Conservation (phyloP, 257 asterid species). For the Paulownia fortunei region DNA sequence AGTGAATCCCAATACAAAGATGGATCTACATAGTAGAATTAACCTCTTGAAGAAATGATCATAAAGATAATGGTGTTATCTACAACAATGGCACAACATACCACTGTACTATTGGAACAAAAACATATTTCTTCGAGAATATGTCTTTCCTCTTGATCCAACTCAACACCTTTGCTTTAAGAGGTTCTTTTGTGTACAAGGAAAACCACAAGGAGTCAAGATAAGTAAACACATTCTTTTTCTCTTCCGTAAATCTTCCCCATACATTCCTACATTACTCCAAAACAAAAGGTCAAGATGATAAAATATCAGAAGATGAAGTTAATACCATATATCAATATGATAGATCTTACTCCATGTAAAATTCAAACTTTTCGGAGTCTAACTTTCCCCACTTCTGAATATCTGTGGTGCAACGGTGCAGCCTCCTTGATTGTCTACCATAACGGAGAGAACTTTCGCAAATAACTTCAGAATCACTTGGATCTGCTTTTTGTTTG, state of each 20-base stretch:
- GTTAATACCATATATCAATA: neutral
- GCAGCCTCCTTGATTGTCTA: constrained; percentile 30
- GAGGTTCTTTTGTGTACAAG: constrained; percentile 27
- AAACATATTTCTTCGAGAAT: constrained; percentile 49
- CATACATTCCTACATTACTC: constrained; percentile 38
- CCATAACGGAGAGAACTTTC: neutral
- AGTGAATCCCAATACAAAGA: neutral
- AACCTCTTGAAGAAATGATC: neutral
- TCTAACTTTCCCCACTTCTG: constrained; percentile 30
- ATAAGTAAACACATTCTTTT: constrained; percentile 29
- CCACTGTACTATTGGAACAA: constrained; percentile 50
- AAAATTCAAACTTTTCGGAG: constrained; percentile 33
- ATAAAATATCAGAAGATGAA: constrained; percentile 4
- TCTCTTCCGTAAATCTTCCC: constrained; percentile 37
- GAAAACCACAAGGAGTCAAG: constrained; percentile 46
- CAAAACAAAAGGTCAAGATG: constrained; percentile 10
- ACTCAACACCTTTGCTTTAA: constrained; percentile 37
- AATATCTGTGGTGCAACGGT: neutral
- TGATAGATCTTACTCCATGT: constrained; percentile 38
- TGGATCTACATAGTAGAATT: neutral
- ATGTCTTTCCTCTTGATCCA: constrained; percentile 47
- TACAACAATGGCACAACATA: constrained; percentile 17
- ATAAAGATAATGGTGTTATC: neutral
- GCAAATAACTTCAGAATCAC: constrained; percentile 24
- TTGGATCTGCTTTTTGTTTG: neutral